Evolutionary conservation across 345 rosid genomes (phyloP).

Genomic region (Eucalyptus guilfoylei): DNA sequence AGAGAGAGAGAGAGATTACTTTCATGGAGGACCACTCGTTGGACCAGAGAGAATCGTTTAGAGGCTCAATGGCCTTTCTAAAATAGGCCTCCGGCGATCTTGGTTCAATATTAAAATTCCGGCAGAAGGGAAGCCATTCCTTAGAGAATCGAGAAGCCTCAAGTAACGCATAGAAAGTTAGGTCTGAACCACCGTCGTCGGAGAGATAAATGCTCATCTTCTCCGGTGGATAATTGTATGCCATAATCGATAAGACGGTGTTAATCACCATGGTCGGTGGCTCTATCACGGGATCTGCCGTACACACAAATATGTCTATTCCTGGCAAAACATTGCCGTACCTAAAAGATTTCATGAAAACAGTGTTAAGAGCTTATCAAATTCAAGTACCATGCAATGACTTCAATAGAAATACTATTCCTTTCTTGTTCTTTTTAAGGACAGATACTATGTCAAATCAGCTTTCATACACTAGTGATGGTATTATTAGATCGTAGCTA

Average conservation of each 20-base stretch:
- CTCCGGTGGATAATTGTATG: constrained; percentile 53
- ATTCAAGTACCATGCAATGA: neutral
- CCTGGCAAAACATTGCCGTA: constrained; percentile 25
- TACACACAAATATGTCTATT: constrained; percentile 64
- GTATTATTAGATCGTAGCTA: neutral
- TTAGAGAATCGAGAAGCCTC: constrained; percentile 40
- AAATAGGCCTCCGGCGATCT: constrained; percentile 63
- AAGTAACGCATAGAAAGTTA: constrained; percentile 49
- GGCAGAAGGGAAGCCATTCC: constrained; percentile 56
- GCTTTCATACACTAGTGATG: neutral
- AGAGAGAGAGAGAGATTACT: neutral
- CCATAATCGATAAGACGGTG: constrained; percentile 51
- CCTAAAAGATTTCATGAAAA: neutral
- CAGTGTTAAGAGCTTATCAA: neutral
- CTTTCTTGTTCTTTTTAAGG: neutral
- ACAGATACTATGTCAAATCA: neutral
- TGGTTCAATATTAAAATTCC: constrained; percentile 32
- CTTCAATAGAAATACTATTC: neutral
- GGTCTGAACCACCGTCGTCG: constrained; percentile 69
- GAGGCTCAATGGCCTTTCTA: neutral
- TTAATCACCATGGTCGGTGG: constrained; percentile 61
- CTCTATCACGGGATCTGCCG: constrained; percentile 62
- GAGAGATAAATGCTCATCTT: constrained; percentile 50
- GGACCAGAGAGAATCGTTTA: neutral
- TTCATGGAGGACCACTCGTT: neutral